Conservation (phyloP, 306 rosid species). For the Rosa rugosa region DNA sequence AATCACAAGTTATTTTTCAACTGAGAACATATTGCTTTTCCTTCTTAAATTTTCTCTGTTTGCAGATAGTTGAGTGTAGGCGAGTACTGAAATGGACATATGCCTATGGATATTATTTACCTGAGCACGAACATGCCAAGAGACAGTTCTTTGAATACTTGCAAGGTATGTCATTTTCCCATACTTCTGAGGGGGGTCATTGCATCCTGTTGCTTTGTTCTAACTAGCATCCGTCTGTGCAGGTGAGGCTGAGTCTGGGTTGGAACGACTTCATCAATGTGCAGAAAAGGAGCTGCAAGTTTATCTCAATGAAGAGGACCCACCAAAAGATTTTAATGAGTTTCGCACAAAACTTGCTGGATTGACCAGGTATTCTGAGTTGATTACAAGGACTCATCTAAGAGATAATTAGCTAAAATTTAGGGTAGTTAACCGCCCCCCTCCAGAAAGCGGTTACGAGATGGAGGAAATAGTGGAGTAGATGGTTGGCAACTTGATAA, state of each 20-base stretch:
- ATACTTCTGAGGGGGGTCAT: neutral
- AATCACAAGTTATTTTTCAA: conserved; percentile 12
- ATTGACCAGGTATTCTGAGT: conserved; percentile 50
- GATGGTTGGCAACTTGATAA: neutral
- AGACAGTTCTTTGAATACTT: conserved; percentile 56
- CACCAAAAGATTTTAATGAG: conserved; percentile 66
- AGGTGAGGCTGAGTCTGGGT: conserved; percentile 89
- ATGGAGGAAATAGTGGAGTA: conserved; percentile 2
- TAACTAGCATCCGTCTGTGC: conserved; percentile 14
- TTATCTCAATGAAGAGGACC: conserved; percentile 52
- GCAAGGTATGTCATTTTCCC: conserved; percentile 39
- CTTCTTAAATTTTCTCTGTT: conserved; percentile 24
- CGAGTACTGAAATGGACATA: conserved; percentile 96
- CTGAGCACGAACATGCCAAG: conserved; percentile 59
- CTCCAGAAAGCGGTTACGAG: neutral
- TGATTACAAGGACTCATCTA: neutral
- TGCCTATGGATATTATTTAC: conserved; percentile 90
- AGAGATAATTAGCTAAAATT: neutral
- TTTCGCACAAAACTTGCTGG: conserved; percentile 85
- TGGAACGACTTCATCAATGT: conserved; percentile 80
- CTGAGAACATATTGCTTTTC: conserved; percentile 6
- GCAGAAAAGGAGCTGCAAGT: conserved; percentile 73
- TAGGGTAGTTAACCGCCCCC: neutral
- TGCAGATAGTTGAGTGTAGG: conserved; percentile 93
- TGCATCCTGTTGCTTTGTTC: neutral